Percentiles rank a stretch among this genome's conserved stretches.
phyloP scores from a whole-genome alignment of 441 rosid genomes.

The Rhodomyrtus psidioides region DNA sequence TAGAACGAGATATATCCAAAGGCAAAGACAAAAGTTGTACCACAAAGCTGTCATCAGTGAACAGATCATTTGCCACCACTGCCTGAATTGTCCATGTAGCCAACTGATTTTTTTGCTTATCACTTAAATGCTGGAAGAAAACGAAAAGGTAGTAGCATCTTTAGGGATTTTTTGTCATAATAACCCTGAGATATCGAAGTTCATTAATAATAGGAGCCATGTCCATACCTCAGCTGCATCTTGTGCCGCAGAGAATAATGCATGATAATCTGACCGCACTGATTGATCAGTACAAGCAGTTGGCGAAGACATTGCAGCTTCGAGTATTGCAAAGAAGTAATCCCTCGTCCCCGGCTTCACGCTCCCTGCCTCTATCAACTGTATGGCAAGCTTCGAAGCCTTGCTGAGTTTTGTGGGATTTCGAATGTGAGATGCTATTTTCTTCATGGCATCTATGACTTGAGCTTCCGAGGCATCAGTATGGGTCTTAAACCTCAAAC shows the following conservation, averaged over 20 bases:
- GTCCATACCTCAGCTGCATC: constrained; percentile 60
- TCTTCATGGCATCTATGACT: constrained; percentile 85
- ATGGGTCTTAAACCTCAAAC: constrained; percentile 83
- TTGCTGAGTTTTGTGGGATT: constrained; percentile 64
- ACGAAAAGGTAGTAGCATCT: constrained; percentile 2
- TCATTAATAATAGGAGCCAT: not conserved
- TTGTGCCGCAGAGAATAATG: constrained; percentile 72
- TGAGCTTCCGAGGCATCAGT: constrained; percentile 80
- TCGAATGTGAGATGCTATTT: constrained; percentile 77
- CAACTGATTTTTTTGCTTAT: constrained; percentile 63
- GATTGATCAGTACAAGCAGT: constrained; percentile 67
- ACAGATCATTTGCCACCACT: constrained; percentile 83
- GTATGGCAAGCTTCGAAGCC: constrained; percentile 88
- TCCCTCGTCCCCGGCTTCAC: constrained; percentile 73
- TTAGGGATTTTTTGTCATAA: not conserved
- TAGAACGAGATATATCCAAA: not conserved
- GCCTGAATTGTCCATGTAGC: constrained; percentile 61
- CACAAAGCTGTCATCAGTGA: constrained; percentile 95
- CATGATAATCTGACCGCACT: constrained; percentile 59
- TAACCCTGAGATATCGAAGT: not conserved
- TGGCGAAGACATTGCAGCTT: constrained; percentile 69
- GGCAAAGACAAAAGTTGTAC: constrained; percentile 26
- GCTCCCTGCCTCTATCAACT: constrained; percentile 80
- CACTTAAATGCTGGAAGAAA: constrained; percentile 50
- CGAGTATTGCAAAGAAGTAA: constrained; percentile 66